These are phyloP conservation scores for Ceratocystis harringtonii DNA, from an alignment of 2,329 filamentous ascomycete genomes.

Conservation along the genomic window DNA sequence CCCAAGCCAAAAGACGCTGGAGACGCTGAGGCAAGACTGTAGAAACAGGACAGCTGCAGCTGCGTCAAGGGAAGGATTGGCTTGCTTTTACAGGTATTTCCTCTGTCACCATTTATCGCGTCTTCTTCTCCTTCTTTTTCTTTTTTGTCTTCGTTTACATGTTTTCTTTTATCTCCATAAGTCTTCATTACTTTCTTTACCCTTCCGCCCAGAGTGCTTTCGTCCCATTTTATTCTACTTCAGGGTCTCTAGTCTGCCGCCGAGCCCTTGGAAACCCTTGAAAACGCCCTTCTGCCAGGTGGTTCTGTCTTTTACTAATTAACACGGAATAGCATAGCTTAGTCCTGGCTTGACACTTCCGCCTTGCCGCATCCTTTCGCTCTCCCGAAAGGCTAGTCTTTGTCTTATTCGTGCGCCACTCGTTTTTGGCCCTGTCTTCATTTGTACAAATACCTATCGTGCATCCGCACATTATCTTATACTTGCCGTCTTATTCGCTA, in stretches of 20 bases:
- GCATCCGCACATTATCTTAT: too few relatives aligned
- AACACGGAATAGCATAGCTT: neutral
- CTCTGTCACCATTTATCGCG: neutral
- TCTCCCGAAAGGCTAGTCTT: neutral
- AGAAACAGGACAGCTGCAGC: too few relatives aligned
- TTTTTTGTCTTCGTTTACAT: neutral
- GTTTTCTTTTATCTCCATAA: neutral
- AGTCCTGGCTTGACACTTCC: neutral
- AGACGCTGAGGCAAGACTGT: too few relatives aligned
- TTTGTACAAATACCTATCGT: neutral
- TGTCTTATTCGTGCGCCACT: neutral
- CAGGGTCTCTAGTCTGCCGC: neutral
- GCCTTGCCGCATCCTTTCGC: neutral
- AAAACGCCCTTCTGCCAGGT: neutral
- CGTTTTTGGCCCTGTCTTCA: neutral
- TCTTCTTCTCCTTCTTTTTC: neutral
- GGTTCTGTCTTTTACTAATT: neutral
- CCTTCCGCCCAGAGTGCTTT: neutral
- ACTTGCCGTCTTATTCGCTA: neutral
- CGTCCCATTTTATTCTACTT: neutral
- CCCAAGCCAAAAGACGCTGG: too few relatives aligned
- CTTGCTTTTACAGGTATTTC: neutral
- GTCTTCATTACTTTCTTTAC: neutral
- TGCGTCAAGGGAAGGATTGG: neutral
- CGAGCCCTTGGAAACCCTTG: neutral